Evolutionary conservation across 202 grass and related monocot genomes (phyloP).

Genomic region (Zizania palustris): DNA sequence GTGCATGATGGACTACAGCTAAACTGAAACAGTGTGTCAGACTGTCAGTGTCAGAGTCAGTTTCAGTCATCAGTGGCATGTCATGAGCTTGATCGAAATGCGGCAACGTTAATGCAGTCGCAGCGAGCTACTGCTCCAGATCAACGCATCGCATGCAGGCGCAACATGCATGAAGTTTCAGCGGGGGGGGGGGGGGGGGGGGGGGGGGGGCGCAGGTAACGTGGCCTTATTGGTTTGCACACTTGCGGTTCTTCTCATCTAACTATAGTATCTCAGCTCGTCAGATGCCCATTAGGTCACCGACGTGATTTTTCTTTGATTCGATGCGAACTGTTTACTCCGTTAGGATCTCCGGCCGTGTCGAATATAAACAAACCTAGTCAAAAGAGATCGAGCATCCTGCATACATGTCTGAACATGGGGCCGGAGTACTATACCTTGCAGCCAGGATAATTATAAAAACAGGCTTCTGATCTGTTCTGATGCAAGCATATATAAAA

Average conservation of each 20-base stretch:
- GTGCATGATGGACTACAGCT: background rate
- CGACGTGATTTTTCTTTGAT: background rate
- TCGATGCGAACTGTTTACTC: background rate
- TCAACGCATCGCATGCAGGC: background rate
- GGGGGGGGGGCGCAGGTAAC: background rate
- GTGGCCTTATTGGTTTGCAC: background rate
- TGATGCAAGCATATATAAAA: background rate
- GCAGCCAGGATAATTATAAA: background rate
- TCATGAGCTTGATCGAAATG: background rate
- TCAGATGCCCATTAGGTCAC: background rate
- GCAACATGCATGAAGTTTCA: background rate
- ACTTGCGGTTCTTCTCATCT: background rate
- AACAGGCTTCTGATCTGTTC: background rate
- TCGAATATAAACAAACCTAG: background rate
- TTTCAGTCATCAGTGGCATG: background rate
- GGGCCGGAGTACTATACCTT: background rate
- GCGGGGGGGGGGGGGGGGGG: too few relatives aligned
- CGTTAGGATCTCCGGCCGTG: background rate
- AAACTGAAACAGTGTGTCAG: background rate
- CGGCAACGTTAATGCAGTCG: background rate
- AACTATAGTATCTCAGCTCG: background rate
- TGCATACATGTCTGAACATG: background rate
- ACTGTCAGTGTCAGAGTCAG: background rate
- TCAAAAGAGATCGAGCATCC: constrained; percentile 4
- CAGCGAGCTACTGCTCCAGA: background rate